Evolutionary conservation across 1,284 basidiomycete genomes (phyloP).

Genomic region (Ganoderma lingzhi): DNA sequence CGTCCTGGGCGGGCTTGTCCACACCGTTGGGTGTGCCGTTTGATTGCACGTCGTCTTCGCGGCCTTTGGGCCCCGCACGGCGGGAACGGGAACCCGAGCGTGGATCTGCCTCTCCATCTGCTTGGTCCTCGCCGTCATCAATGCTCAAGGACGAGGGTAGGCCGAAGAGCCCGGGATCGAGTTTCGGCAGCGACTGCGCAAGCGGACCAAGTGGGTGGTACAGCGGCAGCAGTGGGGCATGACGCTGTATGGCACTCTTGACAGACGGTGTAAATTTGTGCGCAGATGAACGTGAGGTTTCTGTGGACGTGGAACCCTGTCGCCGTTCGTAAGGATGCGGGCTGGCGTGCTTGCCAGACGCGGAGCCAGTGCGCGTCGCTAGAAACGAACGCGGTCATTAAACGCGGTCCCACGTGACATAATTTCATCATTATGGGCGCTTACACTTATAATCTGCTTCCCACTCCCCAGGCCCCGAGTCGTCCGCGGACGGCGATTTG

Average conservation of each 20-base stretch:
- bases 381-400: constrained; percentile 26
- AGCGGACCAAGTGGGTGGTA: constrained; percentile 74
- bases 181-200: constrained; percentile 70
- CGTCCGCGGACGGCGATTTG: constrained; percentile 28
- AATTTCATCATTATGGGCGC: constrained; percentile 30
- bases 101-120: constrained; percentile 48
- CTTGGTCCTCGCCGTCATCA: constrained; percentile 41
- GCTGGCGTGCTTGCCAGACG: constrained; percentile 19
- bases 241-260: constrained; percentile 32
- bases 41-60: constrained; percentile 43
- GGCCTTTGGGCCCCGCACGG: constrained; percentile 59
- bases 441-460: constrained; percentile 19
- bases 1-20: constrained; percentile 25
- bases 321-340: constrained; percentile 27
- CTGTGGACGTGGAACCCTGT: constrained; percentile 19
- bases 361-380: constrained; percentile 9
- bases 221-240: constrained; percentile 64
- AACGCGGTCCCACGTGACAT: constrained; percentile 28
- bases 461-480: constrained; percentile 24
- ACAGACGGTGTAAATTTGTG: constrained; percentile 12
- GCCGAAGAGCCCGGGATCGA: constrained; percentile 66
- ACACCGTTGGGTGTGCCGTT: constrained; percentile 24
- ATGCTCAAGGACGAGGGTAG: constrained; percentile 44
- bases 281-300: constrained; percentile 17
- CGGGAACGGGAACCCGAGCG: constrained; percentile 58